Evolutionary conservation across 305 asterid species (phyloP), one percentile per base, ranked within the genome.

Genomic region (Solanum aculeatissimum): DNA sequence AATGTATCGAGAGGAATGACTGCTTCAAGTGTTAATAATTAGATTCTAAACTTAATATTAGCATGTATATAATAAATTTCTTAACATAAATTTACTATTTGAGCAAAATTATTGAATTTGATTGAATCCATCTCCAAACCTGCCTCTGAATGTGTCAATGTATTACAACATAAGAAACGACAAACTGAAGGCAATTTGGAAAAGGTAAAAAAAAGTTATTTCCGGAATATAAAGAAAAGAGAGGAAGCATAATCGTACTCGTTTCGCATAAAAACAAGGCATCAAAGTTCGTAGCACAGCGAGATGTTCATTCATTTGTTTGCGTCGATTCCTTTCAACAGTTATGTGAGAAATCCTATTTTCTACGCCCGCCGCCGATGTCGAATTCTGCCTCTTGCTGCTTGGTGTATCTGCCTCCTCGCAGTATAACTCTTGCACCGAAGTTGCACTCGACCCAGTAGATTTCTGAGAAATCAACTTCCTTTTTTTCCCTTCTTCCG

Each of bases 251-350:
- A 54, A 35, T 4, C 91, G 4, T 88, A 95, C 98, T 84, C 98
- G 87, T 88, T 94, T 95, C 89, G 93, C 97, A 80, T 95, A 94
- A 84, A 95, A 93, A 84, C 95, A 90, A 84, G 98, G 99, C 98
- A 93, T 95, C 87, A 95, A 84, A 71, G 99, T 86, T 29, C 98
- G 97, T 65, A 95, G 91, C 45, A 93, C 94, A 18, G 94, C 54
- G 43, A 95, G 92, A 84, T 94, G 92, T 78, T 93, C 98, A 40
- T 93, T 95, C 99, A 95, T 95, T 87, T 95, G 99, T 91, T 91
- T 95, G 81, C 97, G 87, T 43, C 99, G 85, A 83, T 95, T 94
- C 86, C 97, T 88, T 88, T 95, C 99, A 57, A 95, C 98, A 0
- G 95, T 89, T n/a, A 95, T 92, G 83, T 94, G 99, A 11, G 96